Evolutionary conservation across 1,139 yeast genomes (phyloP), one percentile per base, ranked within the genome.

Genomic region (Yarrowia galli): DNA sequence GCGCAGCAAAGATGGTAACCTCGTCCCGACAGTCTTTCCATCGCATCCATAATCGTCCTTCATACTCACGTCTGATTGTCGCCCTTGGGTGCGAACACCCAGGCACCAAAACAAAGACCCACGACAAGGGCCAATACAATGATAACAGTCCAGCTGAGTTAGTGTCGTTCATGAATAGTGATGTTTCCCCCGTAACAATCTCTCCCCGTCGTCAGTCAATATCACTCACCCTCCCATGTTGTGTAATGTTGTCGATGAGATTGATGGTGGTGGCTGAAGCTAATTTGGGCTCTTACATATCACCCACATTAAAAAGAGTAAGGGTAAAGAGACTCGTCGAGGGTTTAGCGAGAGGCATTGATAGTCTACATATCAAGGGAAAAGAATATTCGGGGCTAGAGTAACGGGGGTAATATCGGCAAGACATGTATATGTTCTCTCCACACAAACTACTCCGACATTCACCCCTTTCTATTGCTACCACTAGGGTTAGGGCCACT

Each of bases 101-200:
- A 87, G 70, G 92, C 89, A 61, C 84, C 83, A 16, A 85, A 82
- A 38, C 92, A 86, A 63, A 85, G 77, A 38, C 84, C 86, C 32
- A 84, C 88, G n/a, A 87, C 86, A 69, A 87, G 79, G 43, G 85
- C 75, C 69, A 92, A 82, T 54, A 87, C 91, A 69, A 85, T 82
- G 69, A 92, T 80, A 70, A 92, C 96, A 68, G 91, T 86, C 84
- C 88, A 89, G 69, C 97, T 88, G 48, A 36, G 58, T 61, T 61
- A 61, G 48, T 22, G 2, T 9, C 10, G 42, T 36, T 23, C 43
- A 22, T 16, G 16, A 22, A 51, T 15, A 13, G 10, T 4, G 18
- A 7, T 0, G 15, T n/a, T 15, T 35, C 8, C 42, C 9, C 54
- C 4, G 8, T 5, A 5, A 18, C 23, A 25, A 15, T 20, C 23